Conservation (phyloP, 2,329 filamentous ascomycete species). For the Exophiala phaeomuriformis region DNA sequence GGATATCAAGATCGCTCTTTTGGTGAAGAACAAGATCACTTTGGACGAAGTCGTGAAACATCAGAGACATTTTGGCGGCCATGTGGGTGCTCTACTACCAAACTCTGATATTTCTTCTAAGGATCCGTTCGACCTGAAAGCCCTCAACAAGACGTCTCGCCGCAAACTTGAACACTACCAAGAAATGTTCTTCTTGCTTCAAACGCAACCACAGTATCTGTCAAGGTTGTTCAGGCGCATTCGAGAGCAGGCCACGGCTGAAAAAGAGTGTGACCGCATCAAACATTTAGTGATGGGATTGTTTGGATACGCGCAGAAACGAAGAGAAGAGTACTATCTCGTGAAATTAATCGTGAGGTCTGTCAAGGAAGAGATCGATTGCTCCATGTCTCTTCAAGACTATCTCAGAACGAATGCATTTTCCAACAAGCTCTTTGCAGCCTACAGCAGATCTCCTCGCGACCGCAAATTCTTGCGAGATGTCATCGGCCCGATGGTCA, state of each 20-base stretch:
- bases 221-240: conserved; percentile 78
- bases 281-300: conserved; percentile 93
- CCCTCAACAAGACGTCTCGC: conserved; percentile 90
- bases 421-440: conserved; percentile 78
- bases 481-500: conserved; percentile 73
- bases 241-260: conserved; percentile 72
- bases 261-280: conserved; percentile 87
- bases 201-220: conserved; percentile 93
- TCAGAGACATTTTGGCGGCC: conserved; percentile 90
- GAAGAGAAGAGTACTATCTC: conserved; percentile 92
- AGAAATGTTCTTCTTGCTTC: conserved; percentile 92
- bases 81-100: conserved; percentile 73
- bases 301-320: conserved; percentile 95
- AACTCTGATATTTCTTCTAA: conserved; percentile 82
- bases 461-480: conserved; percentile 90
- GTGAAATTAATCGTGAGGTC: conserved; percentile 79
- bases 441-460: conserved; percentile 82
- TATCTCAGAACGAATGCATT: conserved; percentile 87
- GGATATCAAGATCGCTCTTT: conserved; percentile 95
- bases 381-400: conserved; percentile 66
- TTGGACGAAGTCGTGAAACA: conserved; percentile 95
- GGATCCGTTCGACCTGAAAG: conserved; percentile 93
- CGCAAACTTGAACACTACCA: conserved; percentile 96
- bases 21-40: conserved; percentile 99
- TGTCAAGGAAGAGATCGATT: conserved; percentile 76